Conservation (phyloP, 345 rosid species). For the Eucalyptus marginata region DNA sequence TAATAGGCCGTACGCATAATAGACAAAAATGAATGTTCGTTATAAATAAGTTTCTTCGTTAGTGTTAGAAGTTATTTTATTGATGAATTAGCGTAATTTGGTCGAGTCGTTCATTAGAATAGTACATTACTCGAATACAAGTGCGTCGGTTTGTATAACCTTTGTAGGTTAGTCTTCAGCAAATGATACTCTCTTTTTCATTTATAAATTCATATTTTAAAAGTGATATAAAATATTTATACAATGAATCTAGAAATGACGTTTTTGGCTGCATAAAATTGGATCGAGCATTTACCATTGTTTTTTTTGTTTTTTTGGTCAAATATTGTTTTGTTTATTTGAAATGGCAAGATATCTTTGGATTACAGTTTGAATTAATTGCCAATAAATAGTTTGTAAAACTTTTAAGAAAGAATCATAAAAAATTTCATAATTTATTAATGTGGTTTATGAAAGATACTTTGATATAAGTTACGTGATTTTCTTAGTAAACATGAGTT, state of each 20-base stretch:
- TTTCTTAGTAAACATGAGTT: neutral
- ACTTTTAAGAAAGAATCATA: neutral
- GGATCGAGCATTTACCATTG: rapidly evolving
- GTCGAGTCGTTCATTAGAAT: neutral
- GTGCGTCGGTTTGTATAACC: neutral
- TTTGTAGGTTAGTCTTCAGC: neutral
- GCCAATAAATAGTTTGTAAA: too few relatives aligned
- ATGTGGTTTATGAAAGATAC: neutral
- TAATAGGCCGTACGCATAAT: rapidly evolving
- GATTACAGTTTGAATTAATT: too few relatives aligned
- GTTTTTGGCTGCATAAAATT: neutral
- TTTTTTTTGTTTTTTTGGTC: too few relatives aligned
- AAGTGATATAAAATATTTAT: neutral
- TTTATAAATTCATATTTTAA: neutral
- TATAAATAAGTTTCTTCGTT: too few relatives aligned
- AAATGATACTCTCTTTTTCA: neutral
- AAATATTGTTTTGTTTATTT: too few relatives aligned
- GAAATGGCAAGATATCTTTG: neutral
- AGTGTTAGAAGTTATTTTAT: neutral
- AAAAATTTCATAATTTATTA: too few relatives aligned
- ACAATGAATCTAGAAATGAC: too few relatives aligned
- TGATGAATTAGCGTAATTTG: too few relatives aligned
- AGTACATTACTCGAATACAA: neutral
- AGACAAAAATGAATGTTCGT: neutral
- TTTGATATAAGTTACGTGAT: neutral